A percentile compares a stretch with the other conserved stretches of the same genome.
Evolutionary conservation across 345 rosid genomes (phyloP).

Genomic region (Brassica nigra): DNA sequence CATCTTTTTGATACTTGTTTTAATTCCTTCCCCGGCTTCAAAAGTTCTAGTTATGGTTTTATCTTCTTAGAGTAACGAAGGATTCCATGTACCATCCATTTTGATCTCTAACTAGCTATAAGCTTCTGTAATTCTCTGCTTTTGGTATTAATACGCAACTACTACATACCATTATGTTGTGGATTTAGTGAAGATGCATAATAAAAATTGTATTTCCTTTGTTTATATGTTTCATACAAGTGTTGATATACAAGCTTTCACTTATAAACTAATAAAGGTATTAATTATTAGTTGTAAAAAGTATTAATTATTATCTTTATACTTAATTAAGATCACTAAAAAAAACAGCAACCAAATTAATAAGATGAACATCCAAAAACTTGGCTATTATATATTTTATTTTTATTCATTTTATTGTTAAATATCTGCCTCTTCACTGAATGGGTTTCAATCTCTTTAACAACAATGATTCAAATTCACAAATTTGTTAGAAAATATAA

Average conservation of each 20-base stretch:
- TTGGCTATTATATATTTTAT: too few relatives aligned
- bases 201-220: background rate
- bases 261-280: background rate
- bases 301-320: too few relatives aligned
- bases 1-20: background rate
- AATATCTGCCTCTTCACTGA: background rate
- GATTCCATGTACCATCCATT: conserved; percentile 24
- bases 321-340: background rate
- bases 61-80: conserved; percentile 19
- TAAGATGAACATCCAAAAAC: background rate
- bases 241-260: background rate
- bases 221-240: background rate
- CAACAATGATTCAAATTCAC: background rate
- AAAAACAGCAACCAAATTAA: too few relatives aligned
- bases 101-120: conserved; percentile 30
- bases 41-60: conserved; percentile 14
- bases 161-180: background rate
- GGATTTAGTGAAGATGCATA: background rate
- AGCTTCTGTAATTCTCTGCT: conserved; percentile 12
- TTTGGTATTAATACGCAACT: conserved; percentile 6
- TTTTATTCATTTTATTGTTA: too few relatives aligned
- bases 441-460: background rate
- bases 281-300: too few relatives aligned
- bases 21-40: conserved; percentile 24
- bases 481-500: too few relatives aligned